Conservation (phyloP, 805 yeast genomes). For the Jamesozyma spencerorum region DNA sequence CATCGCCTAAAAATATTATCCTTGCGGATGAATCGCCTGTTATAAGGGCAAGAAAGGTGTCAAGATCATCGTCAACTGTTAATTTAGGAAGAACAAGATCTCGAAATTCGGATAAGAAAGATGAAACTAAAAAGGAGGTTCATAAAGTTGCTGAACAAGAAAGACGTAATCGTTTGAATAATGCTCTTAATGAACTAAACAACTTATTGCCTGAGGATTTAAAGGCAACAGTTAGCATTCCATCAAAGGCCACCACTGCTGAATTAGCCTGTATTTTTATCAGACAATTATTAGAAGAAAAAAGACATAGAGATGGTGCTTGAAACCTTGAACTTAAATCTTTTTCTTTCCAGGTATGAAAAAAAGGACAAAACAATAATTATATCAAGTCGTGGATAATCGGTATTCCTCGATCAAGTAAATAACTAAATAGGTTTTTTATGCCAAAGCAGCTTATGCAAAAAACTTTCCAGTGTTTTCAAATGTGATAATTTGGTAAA, state of each 20-base stretch:
- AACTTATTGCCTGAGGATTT: constrained; percentile 54
- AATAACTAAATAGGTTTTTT: no score
- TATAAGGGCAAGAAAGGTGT: background rate
- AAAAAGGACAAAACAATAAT: no score
- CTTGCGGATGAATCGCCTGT: constrained; percentile 3
- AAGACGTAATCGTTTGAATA: constrained; percentile 83
- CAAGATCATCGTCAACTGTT: constrained; percentile 2
- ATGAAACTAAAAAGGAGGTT: constrained; percentile 26
- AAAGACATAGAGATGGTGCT: no score
- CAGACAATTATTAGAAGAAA: constrained; percentile 18
- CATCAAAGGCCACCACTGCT: constrained; percentile 91
- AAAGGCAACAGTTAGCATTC: constrained; percentile 51
- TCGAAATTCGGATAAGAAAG: constrained; percentile 4
- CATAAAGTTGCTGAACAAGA: constrained; percentile 97
- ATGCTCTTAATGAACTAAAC: constrained; percentile 71
- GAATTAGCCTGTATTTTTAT: constrained; percentile 78
- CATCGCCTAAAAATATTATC: constrained; percentile 24
- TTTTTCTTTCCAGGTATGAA: no score
- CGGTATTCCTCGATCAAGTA: no score
- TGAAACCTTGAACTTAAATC: no score
- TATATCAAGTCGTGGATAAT: no score
- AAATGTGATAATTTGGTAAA: no score
- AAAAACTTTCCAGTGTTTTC: no score
- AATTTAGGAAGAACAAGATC: constrained; percentile 3
- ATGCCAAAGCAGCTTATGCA: no score